Conservation (phyloP, 2,329 filamentous ascomycete species). For the Purpureocillium takamizusanense region DNA sequence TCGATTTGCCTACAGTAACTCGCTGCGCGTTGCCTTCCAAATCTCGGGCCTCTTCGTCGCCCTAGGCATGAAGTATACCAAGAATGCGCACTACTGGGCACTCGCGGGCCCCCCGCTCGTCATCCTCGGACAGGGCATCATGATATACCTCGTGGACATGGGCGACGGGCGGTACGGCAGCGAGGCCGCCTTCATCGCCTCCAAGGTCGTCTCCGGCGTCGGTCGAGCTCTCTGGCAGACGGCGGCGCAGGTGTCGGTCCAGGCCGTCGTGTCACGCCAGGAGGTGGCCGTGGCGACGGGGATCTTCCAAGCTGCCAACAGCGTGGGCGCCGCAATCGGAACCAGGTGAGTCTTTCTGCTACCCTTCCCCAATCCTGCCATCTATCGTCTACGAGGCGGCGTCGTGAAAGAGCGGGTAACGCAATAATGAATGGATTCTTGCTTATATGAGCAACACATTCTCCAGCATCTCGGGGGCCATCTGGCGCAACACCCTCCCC, state of each 20-base stretch:
- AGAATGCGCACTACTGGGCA: conserved; percentile 16
- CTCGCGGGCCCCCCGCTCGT: conserved; percentile 12
- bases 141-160: conserved; percentile 12
- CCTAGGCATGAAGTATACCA: conserved; percentile 25
- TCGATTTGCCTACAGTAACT: conserved; percentile 10
- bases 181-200: conserved; percentile 18
- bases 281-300: conserved; percentile 23
- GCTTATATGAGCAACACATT: accelerated
- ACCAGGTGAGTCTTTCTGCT: conserved; percentile 10
- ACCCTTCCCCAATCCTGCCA: too few relatives aligned
- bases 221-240: conserved; percentile 16
- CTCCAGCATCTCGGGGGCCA: conserved; percentile 20
- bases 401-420: too few relatives aligned
- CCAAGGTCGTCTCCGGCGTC: conserved; percentile 17
- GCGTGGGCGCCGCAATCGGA: conserved; percentile 17
- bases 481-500: conserved; percentile 18
- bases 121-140: conserved; percentile 19
- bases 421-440: not conserved
- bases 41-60: conserved; percentile 24
- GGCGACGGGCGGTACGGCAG: conserved; percentile 7
- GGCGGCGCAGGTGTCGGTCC: conserved; percentile 9
- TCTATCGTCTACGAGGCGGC: too few relatives aligned
- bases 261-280: conserved; percentile 18
- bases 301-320: conserved; percentile 21
- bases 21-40: conserved; percentile 24